These are phyloP conservation scores for Pseudocercospora crystallina DNA, from an alignment of 2,329 filamentous ascomycete species.

Conservation along the genomic window DNA sequence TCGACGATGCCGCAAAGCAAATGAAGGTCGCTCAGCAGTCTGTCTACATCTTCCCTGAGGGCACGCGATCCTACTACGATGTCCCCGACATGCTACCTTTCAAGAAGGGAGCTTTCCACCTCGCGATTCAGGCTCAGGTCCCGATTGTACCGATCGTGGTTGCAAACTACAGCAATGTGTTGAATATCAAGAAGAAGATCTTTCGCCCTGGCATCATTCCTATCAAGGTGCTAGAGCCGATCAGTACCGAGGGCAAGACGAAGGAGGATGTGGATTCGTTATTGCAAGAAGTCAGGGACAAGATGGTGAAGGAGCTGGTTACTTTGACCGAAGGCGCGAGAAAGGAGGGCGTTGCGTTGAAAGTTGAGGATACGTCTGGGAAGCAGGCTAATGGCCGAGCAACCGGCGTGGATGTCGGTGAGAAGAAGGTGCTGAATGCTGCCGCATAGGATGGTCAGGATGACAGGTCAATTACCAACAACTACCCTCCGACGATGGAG, in stretches of 20 bases:
- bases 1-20: constrained; percentile 76
- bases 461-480: neutral
- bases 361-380: constrained; percentile 14
- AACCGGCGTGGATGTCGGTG: constrained; percentile 20
- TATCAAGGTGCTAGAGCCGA: constrained; percentile 71
- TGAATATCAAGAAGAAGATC: constrained; percentile 46
- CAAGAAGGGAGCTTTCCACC: constrained; percentile 98
- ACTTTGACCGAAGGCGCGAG: constrained; percentile 39
- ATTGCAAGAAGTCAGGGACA: constrained; percentile 64
- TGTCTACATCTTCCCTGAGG: constrained; percentile 88
- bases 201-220: constrained; percentile 57
- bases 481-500: no score
- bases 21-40: constrained; percentile 68
- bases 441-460: constrained; percentile 9
- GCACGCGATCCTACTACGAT: constrained; percentile 84
- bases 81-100: constrained; percentile 85
- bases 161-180: constrained; percentile 52
- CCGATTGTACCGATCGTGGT: constrained; percentile 78
- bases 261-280: constrained; percentile 76
- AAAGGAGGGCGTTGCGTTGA: constrained; percentile 25
- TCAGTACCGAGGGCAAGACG: constrained; percentile 71
- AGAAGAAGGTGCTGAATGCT: constrained; percentile 17
- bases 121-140: constrained; percentile 90
- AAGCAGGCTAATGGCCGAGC: constrained; percentile 15
- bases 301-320: constrained; percentile 67